Percentiles rank a stretch among this genome's conserved stretches.
Evolutionary conservation across 208 protist genomes (phyloP).

Genomic region (Wallacemonas sp.): DNA sequence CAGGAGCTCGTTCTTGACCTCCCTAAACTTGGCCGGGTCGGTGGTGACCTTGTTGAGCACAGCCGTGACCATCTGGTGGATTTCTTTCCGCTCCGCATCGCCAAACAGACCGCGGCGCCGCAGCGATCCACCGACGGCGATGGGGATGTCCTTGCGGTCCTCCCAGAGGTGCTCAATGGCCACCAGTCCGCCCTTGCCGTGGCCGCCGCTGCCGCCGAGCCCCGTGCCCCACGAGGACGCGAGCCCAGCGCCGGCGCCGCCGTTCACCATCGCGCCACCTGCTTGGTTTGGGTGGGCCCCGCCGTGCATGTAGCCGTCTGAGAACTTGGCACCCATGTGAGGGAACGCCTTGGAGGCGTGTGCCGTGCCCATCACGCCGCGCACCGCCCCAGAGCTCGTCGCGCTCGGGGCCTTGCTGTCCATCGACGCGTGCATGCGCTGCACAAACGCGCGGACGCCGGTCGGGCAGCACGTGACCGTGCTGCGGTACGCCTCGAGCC

Average conservation of each 20-base stretch:
- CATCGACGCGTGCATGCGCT: constrained; percentile 4
- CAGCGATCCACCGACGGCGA: constrained; percentile 44
- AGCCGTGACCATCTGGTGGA: constrained; percentile 78
- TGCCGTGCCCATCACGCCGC: not conserved
- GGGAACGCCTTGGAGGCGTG: not conserved
- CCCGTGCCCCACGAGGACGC: not conserved
- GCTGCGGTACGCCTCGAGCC: constrained; percentile 43
- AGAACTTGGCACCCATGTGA: not conserved
- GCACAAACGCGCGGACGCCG: constrained; percentile 45
- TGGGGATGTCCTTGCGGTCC: constrained; percentile 69
- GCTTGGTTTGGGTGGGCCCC: not conserved
- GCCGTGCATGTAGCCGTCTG: constrained; percentile 2
- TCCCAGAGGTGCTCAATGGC: constrained; percentile 66
- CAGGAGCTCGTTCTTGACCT: constrained; percentile 85
- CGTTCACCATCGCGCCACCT: constrained; percentile 4
- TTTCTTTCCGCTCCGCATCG: constrained; percentile 60
- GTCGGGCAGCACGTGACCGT: constrained; percentile 34
- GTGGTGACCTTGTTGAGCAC: constrained; percentile 87
- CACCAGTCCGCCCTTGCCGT: constrained; percentile 38
- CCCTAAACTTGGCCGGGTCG: constrained; percentile 73
- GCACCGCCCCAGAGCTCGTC: not conserved
- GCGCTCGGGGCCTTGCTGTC: not conserved
- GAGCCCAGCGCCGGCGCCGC: constrained; percentile 2
- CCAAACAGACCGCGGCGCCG: constrained; percentile 78
- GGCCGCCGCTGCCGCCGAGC: not conserved